phyloP scores from a whole-genome alignment of 2,329 filamentous ascomycete genomes.

The Trichoderma koningiopsis region DNA sequence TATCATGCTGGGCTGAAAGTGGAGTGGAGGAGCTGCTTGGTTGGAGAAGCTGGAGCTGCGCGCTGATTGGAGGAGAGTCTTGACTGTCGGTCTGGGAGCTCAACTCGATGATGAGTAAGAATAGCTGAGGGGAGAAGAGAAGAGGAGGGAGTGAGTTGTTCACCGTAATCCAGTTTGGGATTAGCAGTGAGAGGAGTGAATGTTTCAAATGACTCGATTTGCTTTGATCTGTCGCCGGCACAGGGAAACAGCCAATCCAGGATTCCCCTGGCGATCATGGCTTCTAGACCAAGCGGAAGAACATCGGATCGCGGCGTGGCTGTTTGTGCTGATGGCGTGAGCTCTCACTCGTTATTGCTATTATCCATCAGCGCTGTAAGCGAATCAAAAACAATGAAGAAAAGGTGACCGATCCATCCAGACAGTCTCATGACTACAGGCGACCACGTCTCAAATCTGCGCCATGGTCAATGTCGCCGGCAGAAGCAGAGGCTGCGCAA shows the following conservation, averaged over 20 bases:
- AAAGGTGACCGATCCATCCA: neutral
- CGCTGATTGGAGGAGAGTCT: slow-evolving; percentile 10
- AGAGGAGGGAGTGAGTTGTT: neutral
- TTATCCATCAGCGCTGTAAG: neutral
- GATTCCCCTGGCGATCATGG: slow-evolving; percentile 4
- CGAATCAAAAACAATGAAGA: neutral
- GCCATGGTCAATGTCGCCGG: slow-evolving; percentile 29
- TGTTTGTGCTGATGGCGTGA: too few relatives aligned
- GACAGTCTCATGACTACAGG: neutral
- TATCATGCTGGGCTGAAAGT: neutral
- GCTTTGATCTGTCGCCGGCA: neutral
- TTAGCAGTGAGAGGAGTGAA: neutral
- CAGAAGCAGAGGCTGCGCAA: slow-evolving; percentile 28
- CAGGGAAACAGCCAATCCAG: neutral
- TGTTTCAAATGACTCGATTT: neutral
- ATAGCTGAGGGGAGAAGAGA: neutral
- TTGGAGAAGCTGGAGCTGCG: slow-evolving; percentile 8
- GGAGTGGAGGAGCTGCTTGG: neutral
- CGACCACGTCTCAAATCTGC: neutral
- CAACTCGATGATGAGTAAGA: neutral
- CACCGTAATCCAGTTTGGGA: neutral
- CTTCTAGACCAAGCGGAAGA: neutral
- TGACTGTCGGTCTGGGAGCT: slow-evolving; percentile 23
- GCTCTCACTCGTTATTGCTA: neutral
- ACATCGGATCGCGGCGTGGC: neutral